A percentile compares a stretch with the other conserved stretches of the same genome.
Evolutionary conservation across 108 stramenopile genomes (phyloP).

Genomic region (Chaetoceros tenuissimus): DNA sequence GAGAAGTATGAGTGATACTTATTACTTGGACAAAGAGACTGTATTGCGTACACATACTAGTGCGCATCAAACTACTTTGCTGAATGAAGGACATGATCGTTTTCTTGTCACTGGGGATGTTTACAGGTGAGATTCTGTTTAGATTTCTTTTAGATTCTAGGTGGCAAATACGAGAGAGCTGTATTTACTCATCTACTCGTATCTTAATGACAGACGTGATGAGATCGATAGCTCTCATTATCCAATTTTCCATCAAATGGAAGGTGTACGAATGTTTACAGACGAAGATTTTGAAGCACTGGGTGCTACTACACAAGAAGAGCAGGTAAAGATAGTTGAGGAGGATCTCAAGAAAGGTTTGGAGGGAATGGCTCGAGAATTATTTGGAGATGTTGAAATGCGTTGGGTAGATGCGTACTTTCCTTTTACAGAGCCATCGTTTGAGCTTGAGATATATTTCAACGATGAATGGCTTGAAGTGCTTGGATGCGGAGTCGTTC

Average conservation of each 20-base stretch:
- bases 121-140: slow-evolving; percentile 57
- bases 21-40: slow-evolving; percentile 68
- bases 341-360: slow-evolving; percentile 64
- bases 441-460: slow-evolving; percentile 90
- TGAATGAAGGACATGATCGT: slow-evolving; percentile 45
- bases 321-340: slow-evolving; percentile 18
- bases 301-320: not conserved
- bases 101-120: slow-evolving; percentile 93
- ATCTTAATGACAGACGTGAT: slow-evolving; percentile 55
- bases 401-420: slow-evolving; percentile 85
- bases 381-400: slow-evolving; percentile 72
- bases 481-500: slow-evolving; percentile 91
- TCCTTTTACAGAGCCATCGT: slow-evolving; percentile 93
- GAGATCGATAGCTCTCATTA: slow-evolving; percentile 96
- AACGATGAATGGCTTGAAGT: slow-evolving; percentile 96
- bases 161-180: no score
- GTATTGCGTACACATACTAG: slow-evolving; percentile 90
- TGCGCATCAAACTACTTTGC: slow-evolving; percentile 83
- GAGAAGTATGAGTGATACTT: slow-evolving; percentile 83
- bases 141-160: no score
- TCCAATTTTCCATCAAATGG: slow-evolving; percentile 99
- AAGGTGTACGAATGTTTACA: slow-evolving; percentile 85
- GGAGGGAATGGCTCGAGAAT: slow-evolving; percentile 64
- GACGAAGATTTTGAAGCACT: slow-evolving; percentile 13
- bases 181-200: not conserved